Evolutionary conservation across 1,139 yeast species (phyloP).

Genomic region (Geotrichum phurueaensis): DNA sequence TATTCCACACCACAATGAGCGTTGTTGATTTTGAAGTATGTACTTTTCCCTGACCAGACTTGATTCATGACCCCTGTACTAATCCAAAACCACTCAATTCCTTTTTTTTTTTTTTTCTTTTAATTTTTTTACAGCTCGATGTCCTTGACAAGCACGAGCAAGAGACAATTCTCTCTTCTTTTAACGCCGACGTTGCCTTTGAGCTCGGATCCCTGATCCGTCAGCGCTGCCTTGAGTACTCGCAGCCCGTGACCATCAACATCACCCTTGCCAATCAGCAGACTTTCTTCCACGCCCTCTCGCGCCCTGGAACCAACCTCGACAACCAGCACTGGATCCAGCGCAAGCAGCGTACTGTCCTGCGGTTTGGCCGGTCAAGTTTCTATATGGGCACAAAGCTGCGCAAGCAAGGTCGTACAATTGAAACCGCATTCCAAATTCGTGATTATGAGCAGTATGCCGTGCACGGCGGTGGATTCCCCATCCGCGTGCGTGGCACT

Average conservation of each 20-base stretch:
- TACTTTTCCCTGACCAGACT: not conserved
- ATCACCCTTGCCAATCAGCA: constrained; percentile 48
- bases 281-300: constrained; percentile 46
- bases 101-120: not conserved
- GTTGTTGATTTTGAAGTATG: constrained; percentile 15
- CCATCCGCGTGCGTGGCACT: constrained; percentile 42
- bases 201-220: constrained; percentile 33
- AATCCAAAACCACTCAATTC: not conserved
- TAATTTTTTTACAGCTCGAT: constrained; percentile 19
- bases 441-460: constrained; percentile 46
- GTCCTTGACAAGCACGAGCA: constrained; percentile 29
- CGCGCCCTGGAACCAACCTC: constrained; percentile 41
- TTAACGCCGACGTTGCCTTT: constrained; percentile 35
- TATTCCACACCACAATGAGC: not conserved
- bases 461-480: constrained; percentile 59
- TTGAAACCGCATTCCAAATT: constrained; percentile 39
- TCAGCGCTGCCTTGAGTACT: constrained; percentile 24
- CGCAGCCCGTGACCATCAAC: constrained; percentile 45
- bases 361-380: constrained; percentile 50
- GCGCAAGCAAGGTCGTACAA: constrained; percentile 26
- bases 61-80: not conserved
- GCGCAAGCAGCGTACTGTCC: constrained; percentile 49
- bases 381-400: constrained; percentile 49
- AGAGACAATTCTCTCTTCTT: constrained; percentile 28
- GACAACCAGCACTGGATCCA: constrained; percentile 59